phyloP scores from a whole-genome alignment of 768 basidiomycete genomes.

The Strobilomyces dryophilus region DNA sequence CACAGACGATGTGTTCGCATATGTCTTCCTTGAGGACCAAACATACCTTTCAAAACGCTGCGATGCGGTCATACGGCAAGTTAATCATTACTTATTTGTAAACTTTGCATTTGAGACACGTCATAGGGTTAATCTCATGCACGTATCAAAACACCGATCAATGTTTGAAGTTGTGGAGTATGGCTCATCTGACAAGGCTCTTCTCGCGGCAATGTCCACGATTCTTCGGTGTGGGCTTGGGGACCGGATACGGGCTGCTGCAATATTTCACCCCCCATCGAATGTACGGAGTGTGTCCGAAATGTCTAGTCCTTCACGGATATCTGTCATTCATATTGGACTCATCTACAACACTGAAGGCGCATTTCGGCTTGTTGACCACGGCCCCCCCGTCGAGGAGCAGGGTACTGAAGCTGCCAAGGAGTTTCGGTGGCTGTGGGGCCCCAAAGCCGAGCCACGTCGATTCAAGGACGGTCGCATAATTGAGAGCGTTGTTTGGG shows the following conservation, averaged over 20 bases:
- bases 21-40: constrained; percentile 70
- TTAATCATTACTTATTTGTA: constrained; percentile 4
- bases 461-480: constrained; percentile 97
- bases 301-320: constrained; percentile 47
- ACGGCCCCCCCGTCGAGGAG: constrained; percentile 78
- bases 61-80: constrained; percentile 67
- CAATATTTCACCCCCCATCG: constrained; percentile 53
- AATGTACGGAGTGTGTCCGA: constrained; percentile 46
- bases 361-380: constrained; percentile 85
- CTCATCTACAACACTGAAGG: constrained; percentile 67
- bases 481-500: constrained; percentile 94
- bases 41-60: constrained; percentile 63
- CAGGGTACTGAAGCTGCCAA: constrained; percentile 44
- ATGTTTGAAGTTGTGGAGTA: constrained; percentile 43
- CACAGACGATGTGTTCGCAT: constrained; percentile 59
- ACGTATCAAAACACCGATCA: constrained; percentile 39
- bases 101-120: not conserved
- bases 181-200: constrained; percentile 55
- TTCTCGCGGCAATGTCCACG: constrained; percentile 49
- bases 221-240: constrained; percentile 66
- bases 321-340: constrained; percentile 61
- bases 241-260: constrained; percentile 61
- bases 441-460: constrained; percentile 84
- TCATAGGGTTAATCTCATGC: constrained; percentile 45
- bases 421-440: constrained; percentile 86